phyloP scores from a whole-genome alignment of 1,139 yeast species.

The Blastobotrys apis region DNA sequence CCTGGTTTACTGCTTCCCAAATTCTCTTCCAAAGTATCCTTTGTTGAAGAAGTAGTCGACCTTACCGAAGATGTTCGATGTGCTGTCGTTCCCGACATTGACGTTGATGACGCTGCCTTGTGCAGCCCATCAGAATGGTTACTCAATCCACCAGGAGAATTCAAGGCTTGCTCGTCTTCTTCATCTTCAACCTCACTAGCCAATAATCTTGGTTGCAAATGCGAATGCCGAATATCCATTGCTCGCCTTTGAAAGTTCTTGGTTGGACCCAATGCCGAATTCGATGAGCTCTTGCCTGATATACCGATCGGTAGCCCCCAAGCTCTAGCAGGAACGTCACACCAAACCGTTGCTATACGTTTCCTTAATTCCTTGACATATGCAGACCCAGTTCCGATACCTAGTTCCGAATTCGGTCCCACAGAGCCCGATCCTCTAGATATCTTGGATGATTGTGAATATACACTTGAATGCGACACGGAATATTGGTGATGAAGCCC shows the following conservation, averaged over 20 bases:
- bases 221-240: conserved; percentile 69
- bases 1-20: background rate
- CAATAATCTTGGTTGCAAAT: conserved; percentile 64
- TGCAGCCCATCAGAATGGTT: conserved; percentile 1
- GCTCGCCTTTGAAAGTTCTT: conserved; percentile 32
- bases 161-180: conserved; percentile 39
- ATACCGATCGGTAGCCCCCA: conserved; percentile 69
- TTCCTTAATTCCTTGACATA: conserved; percentile 54
- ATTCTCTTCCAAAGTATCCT: conserved; percentile 2
- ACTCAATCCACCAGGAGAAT: conserved; percentile 8
- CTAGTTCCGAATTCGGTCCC: conserved; percentile 13
- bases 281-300: conserved; percentile 37
- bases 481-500: conserved; percentile 12
- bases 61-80: conserved; percentile 2
- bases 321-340: conserved; percentile 50
- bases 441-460: conserved; percentile 10
- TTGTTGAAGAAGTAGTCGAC: conserved; percentile 9
- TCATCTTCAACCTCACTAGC: conserved; percentile 76
- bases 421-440: conserved; percentile 6
- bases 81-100: background rate
- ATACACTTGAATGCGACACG: conserved; percentile 12
- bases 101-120: conserved; percentile 2
- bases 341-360: conserved; percentile 48
- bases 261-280: conserved; percentile 26
- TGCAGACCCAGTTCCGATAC: conserved; percentile 38